Conservation (phyloP, 1,139 yeast species). For the Debaryomyces sp. region DNA sequence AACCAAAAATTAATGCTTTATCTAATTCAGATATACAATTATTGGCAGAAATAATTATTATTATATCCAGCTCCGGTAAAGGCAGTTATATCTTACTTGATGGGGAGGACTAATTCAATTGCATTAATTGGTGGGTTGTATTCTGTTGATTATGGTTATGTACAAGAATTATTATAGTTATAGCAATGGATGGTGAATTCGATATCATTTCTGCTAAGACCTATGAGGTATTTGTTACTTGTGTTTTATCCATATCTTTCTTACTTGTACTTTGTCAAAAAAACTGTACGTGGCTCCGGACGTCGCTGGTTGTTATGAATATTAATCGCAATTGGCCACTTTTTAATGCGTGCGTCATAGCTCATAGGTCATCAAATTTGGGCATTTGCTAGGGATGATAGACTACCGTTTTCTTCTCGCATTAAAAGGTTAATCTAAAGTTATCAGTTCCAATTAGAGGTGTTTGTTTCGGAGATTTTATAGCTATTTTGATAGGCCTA, state of each 20-base stretch:
- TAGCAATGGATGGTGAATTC: constrained; percentile 34
- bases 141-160: constrained; percentile 43
- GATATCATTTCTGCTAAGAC: constrained; percentile 31
- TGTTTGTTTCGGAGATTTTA: constrained; percentile 46
- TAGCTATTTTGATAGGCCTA: constrained; percentile 50
- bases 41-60: constrained; percentile 48
- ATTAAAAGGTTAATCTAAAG: constrained; percentile 50
- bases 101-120: constrained; percentile 39
- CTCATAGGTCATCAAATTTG: constrained; percentile 42
- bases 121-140: constrained; percentile 43
- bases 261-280: constrained; percentile 38
- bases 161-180: constrained; percentile 34
- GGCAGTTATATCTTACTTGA: constrained; percentile 44
- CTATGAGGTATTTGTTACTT: constrained; percentile 43
- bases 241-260: constrained; percentile 29
- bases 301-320: constrained; percentile 60
- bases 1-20: constrained; percentile 18
- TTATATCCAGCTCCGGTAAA: constrained; percentile 30
- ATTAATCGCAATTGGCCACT: constrained; percentile 61
- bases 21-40: constrained; percentile 35
- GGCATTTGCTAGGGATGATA: constrained; percentile 19
- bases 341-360: constrained; percentile 58
- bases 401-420: constrained; percentile 18
- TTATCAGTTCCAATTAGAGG: constrained; percentile 58
- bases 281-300: constrained; percentile 60